Evolutionary conservation across 495 filamentous ascomycete species (phyloP), one percentile per base, ranked within the genome.

Genomic region (Penicillium antarcticum): DNA sequence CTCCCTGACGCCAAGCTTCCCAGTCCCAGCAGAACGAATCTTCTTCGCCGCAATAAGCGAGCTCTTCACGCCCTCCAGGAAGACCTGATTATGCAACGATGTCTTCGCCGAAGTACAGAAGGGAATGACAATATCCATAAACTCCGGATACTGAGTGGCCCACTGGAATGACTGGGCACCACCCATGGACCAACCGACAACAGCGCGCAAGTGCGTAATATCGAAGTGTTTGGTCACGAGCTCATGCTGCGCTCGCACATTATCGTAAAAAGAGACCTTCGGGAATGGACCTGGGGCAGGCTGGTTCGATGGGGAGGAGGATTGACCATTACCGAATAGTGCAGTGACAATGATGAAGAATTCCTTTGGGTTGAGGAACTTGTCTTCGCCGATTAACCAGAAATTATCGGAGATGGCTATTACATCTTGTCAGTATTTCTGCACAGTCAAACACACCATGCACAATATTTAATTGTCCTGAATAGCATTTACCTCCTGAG

Each of bases 151-250:
- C 57, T 84, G 82, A 0, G 83, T 85, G 12, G 80, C 82, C 87
- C 86, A 90, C 55, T 89, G 83, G 53, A 75, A 86, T 1, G 78
- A 80, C 57, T 88, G 85, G 1, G 74, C 83, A 2, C 76, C 85
- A 6, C 85, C 86, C 86, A 89, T 87, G 18, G 78, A 83, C 83
- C 84, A 88, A 4, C 86, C 86, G 0, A 87, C 37, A 3, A 89
- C 84, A 12, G 82, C 83, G 17, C 73, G 70, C 1, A 83, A 67
- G 67, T 87, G 85, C 10, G 66, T 74, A 55, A 89, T 76, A 12
- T 76, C 80, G 4, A 89, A 65, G 48, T 80, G 74, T 66, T 87
- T 71, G 9, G 83, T 87, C 11, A 87, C 73, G 7, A 88, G 76
- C 14, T 72, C 69, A 54, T 89, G 62, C 60, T 89, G 85, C 4